Conservation (phyloP, 768 basidiomycete species). For the Leccinum subgranulosum region DNA sequence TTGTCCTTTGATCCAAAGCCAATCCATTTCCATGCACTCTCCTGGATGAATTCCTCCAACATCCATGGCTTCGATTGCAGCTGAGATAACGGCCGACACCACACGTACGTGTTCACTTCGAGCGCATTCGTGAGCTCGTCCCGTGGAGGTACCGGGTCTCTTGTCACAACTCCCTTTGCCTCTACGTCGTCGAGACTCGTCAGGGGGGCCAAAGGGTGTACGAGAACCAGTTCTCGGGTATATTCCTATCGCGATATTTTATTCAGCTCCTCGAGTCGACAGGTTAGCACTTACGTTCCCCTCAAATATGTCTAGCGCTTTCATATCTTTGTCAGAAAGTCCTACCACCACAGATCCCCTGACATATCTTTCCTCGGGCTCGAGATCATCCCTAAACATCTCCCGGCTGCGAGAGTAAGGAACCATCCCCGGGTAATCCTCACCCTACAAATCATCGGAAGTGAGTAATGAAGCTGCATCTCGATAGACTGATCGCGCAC, state of each 20-base stretch:
- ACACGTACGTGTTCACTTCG: conserved; percentile 74
- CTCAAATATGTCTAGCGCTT: conserved; percentile 78
- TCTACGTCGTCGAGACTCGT: conserved; percentile 28
- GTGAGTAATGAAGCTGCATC: conserved; percentile 1
- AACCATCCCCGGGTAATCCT: conserved; percentile 84
- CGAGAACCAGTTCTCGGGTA: conserved; percentile 46
- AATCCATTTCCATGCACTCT: conserved; percentile 80
- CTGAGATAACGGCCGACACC: conserved; percentile 37
- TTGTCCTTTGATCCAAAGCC: conserved; percentile 37
- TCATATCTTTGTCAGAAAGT: conserved; percentile 60
- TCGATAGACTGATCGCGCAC: conserved; percentile 30
- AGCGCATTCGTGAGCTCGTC: conserved; percentile 36
- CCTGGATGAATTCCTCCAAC: conserved; percentile 73
- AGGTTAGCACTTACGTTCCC: conserved; percentile 52
- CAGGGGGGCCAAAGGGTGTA: conserved; percentile 52
- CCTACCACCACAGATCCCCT: conserved; percentile 79
- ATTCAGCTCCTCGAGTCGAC: neutral
- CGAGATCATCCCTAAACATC: conserved; percentile 50
- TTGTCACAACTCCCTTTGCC: conserved; percentile 34
- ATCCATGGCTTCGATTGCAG: conserved; percentile 71
- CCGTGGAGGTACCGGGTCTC: conserved; percentile 36
- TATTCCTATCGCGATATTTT: conserved; percentile 63
- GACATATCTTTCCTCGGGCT: conserved; percentile 62
- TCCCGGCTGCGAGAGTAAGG: conserved; percentile 48
- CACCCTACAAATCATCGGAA: conserved; percentile 36